Percentiles rank a stretch among this genome's conserved stretches.
phyloP scores from a whole-genome alignment of 257 asterid species.

The Leptodermis oblonga region DNA sequence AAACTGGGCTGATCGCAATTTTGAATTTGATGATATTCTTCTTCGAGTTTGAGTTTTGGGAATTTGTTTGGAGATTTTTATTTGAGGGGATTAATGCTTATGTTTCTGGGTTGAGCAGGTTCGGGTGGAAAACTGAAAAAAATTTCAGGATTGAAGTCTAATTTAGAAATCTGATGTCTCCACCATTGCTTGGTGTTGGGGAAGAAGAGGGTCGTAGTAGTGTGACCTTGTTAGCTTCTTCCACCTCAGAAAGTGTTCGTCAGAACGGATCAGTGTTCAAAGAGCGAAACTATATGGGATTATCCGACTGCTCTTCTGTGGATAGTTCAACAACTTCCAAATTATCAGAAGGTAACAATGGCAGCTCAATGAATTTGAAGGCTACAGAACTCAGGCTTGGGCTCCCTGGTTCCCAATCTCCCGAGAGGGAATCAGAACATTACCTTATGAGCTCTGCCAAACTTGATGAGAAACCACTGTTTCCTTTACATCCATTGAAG shows the following conservation, averaged over 20 bases:
- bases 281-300: slow-evolving; percentile 68
- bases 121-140: not conserved
- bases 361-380: slow-evolving; percentile 45
- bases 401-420: slow-evolving; percentile 65
- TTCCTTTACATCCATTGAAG: slow-evolving; percentile 50
- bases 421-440: slow-evolving; percentile 35
- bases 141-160: slow-evolving; percentile 14
- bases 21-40: not conserved
- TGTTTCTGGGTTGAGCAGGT: slow-evolving; percentile 21
- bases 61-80: not conserved
- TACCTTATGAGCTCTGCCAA: slow-evolving; percentile 28
- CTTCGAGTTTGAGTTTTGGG: not conserved
- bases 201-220: slow-evolving; percentile 48
- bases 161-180: slow-evolving; percentile 47
- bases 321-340: slow-evolving; percentile 55
- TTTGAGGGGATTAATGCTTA: not conserved
- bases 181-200: slow-evolving; percentile 42
- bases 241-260: slow-evolving; percentile 41
- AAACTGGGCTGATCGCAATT: not conserved
- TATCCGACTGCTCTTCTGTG: slow-evolving; percentile 64
- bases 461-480: slow-evolving; percentile 59
- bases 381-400: slow-evolving; percentile 73
- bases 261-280: slow-evolving; percentile 40
- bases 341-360: slow-evolving; percentile 31
- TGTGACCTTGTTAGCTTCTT: slow-evolving; percentile 45